These are phyloP conservation scores for Penicillium cataractarum DNA, from an alignment of 495 filamentous ascomycete species.

Conservation along the genomic window DNA sequence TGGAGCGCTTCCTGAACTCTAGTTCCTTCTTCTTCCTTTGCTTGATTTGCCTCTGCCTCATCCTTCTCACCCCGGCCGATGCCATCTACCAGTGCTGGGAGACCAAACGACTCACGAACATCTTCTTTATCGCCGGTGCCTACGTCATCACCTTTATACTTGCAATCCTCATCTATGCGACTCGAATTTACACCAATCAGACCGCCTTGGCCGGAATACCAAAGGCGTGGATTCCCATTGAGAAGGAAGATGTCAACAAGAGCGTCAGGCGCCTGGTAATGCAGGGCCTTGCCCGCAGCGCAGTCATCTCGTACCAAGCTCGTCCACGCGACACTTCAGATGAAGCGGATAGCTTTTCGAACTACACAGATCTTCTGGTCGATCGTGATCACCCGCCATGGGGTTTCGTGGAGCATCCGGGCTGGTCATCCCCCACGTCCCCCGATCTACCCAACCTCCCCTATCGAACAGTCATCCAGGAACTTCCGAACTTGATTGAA, in stretches of 20 bases:
- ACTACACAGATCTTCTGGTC: conserved; percentile 37
- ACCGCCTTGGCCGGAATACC: conserved; percentile 80
- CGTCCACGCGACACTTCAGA: conserved; percentile 59
- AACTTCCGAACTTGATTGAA: conserved; percentile 91
- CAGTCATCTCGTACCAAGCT: conserved; percentile 78
- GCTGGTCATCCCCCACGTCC: conserved; percentile 82
- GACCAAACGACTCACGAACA: conserved; percentile 68
- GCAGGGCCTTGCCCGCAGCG: conserved; percentile 70
- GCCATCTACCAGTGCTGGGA: conserved; percentile 76
- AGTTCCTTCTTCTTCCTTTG: conserved; percentile 78
- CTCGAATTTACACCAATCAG: conserved; percentile 86
- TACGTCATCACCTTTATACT: conserved; percentile 76
- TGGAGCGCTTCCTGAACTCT: conserved; percentile 81
- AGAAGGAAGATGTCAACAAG: conserved; percentile 71
- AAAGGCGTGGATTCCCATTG: conserved; percentile 78
- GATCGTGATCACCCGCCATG: conserved; percentile 60
- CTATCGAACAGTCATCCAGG: conserved; percentile 78
- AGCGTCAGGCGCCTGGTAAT: conserved; percentile 75
- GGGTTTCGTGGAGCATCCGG: conserved; percentile 81
- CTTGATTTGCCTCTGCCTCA: conserved; percentile 68
- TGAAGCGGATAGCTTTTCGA: conserved; percentile 33
- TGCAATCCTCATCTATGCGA: conserved; percentile 76
- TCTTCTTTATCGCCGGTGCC: conserved; percentile 79
- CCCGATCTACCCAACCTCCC: conserved; percentile 76
- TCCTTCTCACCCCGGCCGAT: conserved; percentile 82